Conservation (phyloP, 2,329 filamentous ascomycete genomes). For the Hymenoscyphus linearis region DNA sequence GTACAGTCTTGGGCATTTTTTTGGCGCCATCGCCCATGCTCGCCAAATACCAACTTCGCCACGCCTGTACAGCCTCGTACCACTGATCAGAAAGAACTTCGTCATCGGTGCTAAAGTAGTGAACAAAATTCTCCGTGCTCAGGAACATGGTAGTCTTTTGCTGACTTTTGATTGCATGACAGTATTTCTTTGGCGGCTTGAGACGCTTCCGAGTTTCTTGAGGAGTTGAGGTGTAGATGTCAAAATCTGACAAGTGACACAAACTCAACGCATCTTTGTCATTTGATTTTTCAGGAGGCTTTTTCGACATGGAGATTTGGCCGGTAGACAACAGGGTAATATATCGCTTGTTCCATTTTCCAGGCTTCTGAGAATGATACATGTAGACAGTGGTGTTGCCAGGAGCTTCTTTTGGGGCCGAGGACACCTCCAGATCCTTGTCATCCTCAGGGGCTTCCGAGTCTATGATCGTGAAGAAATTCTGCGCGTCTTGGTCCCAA, state of each 20-base stretch:
- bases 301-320: conserved; percentile 68
- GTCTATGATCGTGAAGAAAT: conserved; percentile 64
- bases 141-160: conserved; percentile 82
- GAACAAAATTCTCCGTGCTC: conserved; percentile 78
- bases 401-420: conserved; percentile 60
- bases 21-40: conserved; percentile 46
- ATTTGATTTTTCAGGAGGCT: conserved; percentile 48
- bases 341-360: conserved; percentile 85
- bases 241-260: conserved; percentile 87
- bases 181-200: conserved; percentile 78
- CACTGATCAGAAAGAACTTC: conserved; percentile 60
- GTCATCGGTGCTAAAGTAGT: conserved; percentile 85
- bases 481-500: conserved; percentile 79
- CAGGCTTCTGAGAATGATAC: conserved; percentile 73
- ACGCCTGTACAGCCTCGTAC: conserved; percentile 65
- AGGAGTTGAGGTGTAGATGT: conserved; percentile 75
- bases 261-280: conserved; percentile 66
- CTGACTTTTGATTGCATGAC: conserved; percentile 87
- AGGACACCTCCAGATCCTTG: conserved; percentile 58
- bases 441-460: conserved; percentile 50
- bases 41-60: conserved; percentile 90
- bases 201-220: conserved; percentile 64
- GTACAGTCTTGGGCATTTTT: conserved; percentile 13
- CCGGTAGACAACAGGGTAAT: conserved; percentile 69
- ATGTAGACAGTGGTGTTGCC: conserved; percentile 63